Evolutionary conservation across 2,329 filamentous ascomycete species (phyloP), one percentile per base, ranked within the genome.

Genomic region (Myriosclerotinia scirpicola): DNA sequence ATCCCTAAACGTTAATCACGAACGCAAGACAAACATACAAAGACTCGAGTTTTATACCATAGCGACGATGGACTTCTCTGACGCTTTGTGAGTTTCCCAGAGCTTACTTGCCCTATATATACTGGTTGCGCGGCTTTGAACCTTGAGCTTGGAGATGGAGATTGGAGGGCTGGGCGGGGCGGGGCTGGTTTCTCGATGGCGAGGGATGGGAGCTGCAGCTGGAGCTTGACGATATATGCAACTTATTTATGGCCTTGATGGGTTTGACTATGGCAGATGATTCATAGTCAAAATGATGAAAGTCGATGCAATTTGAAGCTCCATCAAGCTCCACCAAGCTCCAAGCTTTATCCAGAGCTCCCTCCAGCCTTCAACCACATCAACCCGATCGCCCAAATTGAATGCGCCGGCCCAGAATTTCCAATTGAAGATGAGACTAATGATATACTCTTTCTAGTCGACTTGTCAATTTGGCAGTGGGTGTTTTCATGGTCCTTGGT

Each of bases 391-490:
- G 17, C 30, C 55, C 59, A 55, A 65, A 67, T 52, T 58, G 22
- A 48, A 44, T 60, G 53, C 52, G 59, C 30, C 56, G 14, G 14
- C 64, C 42, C 40, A n/a, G 14, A 38, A 42, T 4, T 12, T 4
- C 54, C 15, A 12, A 9, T 38, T 64, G 38, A 17, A 15, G 1
- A 64, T 56, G 66, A 70, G 71, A 71, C 76, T 75, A 74, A 79
- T 70, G 15, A 40, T 46, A 59, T 52, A 11, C 14, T 15, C 42
- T 71, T 65, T 73, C 69, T 78, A 98, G 95, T 82, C 95, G 95
- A 77, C 87, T 98, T 77, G 91, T 96, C 79, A 99, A 99, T 85
- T 84, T 99, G 79, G 91, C 83, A 75, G 88, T 96, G 71, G 95
- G 89, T 75, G 89, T 89, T 73, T 85, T 97, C 72, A 96, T 97